Percentiles rank a stretch among this genome's conserved stretches.
These are phyloP conservation scores for Aschersonia sp. DNA, from an alignment of 2,329 filamentous ascomycete genomes.

Conservation along the genomic window DNA sequence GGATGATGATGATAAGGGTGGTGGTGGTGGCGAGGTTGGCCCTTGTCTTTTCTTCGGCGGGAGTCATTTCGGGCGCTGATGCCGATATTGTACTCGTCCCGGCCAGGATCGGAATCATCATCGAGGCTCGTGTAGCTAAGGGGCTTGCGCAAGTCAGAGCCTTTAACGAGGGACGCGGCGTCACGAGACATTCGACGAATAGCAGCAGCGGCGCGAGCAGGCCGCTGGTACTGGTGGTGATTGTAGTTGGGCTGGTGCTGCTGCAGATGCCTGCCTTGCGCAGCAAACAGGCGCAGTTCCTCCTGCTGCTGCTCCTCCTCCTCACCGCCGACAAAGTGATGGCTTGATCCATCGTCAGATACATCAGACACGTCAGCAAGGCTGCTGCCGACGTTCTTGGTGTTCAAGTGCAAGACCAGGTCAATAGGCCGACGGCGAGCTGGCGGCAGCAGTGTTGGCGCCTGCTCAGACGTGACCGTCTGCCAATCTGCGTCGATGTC, in stretches of 20 bases:
- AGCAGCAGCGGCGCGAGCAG: constrained; percentile 9
- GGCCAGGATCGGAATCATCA: constrained; percentile 8
- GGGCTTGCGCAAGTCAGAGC: constrained; percentile 10
- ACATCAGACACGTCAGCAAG: constrained; percentile 29
- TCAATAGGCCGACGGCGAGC: constrained; percentile 8
- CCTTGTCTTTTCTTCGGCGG: too few relatives aligned
- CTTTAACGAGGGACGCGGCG: not conserved
- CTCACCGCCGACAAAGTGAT: constrained; percentile 2
- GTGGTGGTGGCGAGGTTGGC: too few relatives aligned
- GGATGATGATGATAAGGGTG: not conserved
- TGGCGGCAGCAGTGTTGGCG: not conserved
- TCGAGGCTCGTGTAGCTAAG: constrained; percentile 17
- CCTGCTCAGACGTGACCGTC: constrained; percentile 18
- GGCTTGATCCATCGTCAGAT: constrained; percentile 7
- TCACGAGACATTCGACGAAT: constrained; percentile 11
- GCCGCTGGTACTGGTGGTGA: constrained; percentile 7
- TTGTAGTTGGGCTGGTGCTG: not conserved
- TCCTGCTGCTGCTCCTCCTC: too few relatives aligned
- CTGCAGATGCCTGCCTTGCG: too few relatives aligned
- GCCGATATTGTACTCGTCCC: too few relatives aligned
- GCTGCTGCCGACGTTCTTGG: constrained; percentile 24
- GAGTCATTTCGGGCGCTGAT: too few relatives aligned
- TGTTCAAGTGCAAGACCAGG: constrained; percentile 7
- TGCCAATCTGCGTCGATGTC: constrained; percentile 19
- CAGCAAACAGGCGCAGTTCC: too few relatives aligned